phyloP scores from a whole-genome alignment of 441 rosid species.

The Cnidoscolus chayamansa region DNA sequence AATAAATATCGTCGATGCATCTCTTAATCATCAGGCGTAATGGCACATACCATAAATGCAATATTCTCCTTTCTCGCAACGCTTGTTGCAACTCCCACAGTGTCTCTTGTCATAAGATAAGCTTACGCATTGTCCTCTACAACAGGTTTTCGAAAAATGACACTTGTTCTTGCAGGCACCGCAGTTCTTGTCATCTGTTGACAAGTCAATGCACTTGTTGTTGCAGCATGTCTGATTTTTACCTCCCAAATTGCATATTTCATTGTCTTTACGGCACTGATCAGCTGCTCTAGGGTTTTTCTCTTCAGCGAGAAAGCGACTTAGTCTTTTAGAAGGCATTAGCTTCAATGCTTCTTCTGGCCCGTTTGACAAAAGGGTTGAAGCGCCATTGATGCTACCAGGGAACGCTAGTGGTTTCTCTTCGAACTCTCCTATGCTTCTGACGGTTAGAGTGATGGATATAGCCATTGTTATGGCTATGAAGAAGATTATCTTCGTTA shows the following conservation, averaged over 20 bases:
- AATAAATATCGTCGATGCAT: no score
- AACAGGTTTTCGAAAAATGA: conserved; percentile 27
- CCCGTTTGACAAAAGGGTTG: background rate
- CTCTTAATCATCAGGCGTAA: conserved; percentile 23
- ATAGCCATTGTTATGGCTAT: conserved; percentile 51
- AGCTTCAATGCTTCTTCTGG: conserved; percentile 1
- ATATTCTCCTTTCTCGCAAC: conserved; percentile 21
- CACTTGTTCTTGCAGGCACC: conserved; percentile 39
- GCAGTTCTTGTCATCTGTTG: conserved; percentile 26
- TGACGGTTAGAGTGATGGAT: conserved; percentile 39
- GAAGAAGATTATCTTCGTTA: conserved; percentile 43
- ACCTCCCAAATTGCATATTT: conserved; percentile 30
- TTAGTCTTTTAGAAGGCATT: conserved; percentile 36
- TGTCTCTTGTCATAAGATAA: conserved; percentile 28
- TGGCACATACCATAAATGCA: conserved; percentile 35
- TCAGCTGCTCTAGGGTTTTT: conserved; percentile 62
- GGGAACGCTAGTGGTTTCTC: conserved; percentile 15
- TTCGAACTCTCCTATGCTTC: conserved; percentile 18
- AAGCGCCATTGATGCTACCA: no score
- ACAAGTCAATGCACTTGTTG: conserved; percentile 33
- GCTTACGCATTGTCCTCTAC: conserved; percentile 35
- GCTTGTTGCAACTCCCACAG: conserved; percentile 33
- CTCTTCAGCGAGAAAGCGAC: conserved; percentile 53
- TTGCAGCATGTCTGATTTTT: conserved; percentile 31
- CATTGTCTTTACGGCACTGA: conserved; percentile 50